Base-by-base conservation (phyloP, 2,329 filamentous ascomycete species). In the Chaetomiaceae sp. region DNA sequence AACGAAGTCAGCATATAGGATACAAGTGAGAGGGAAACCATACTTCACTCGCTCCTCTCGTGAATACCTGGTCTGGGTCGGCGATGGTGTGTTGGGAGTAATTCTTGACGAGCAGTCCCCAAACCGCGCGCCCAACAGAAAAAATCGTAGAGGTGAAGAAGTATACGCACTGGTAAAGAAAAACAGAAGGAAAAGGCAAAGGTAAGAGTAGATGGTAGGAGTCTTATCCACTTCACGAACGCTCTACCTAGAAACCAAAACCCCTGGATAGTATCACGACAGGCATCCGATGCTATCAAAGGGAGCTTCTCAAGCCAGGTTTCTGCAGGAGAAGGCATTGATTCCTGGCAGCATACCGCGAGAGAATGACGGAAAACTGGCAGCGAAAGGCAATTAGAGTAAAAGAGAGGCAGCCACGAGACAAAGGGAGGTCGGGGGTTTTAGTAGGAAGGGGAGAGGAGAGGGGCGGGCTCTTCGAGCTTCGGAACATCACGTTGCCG, bases 231-330 rank as follows among this genome's bases (percentile, higher is more conserved):
- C 12, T 20, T 20, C 22, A 47, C 33, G 17, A 19, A 47, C 33
- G 22, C 45, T 47, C 6, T 47, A 12, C 33, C 2, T 37, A 37
- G 45, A 47, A 47, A 20, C 45, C 45, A 22, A 37, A 47, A 17
- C 33, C 45, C 45, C 33, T 37, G 8, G 45, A 47, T 47, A 47
- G 45, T 47, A 38, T 47, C 33, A 37, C 33, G 45, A 37, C 19
- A 47, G 33, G 31, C 29, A 47, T 47, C 45, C 9, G 45, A 47
- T 47, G 45, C 45, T 47, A 47, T 47, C 45, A 47, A 47, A 47
- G 33, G 45, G 33, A 47, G 45, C 31, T 47, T 47, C 34, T 47
- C 45, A 38, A 47, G 45, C 45, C 33, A 47, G 27, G 33, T 47
- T 17, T 23, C 43, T 34, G 17, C n/a, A n/a, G 43, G n/a, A 34